phyloP scores from a whole-genome alignment of 495 filamentous ascomycete genomes.

The Penicillium parvum region DNA sequence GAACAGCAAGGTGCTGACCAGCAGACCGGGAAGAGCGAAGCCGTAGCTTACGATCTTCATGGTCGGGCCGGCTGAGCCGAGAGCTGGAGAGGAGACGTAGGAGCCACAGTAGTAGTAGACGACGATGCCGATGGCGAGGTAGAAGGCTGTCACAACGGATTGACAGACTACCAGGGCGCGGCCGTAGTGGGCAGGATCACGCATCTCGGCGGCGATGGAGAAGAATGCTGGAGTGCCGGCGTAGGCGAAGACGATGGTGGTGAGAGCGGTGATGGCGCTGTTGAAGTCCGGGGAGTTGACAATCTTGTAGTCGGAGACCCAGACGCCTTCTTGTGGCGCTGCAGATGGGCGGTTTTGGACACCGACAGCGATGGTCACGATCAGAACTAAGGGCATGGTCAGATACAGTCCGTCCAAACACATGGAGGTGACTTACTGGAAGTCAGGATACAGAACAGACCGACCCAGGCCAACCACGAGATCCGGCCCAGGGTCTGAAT shows the following conservation, averaged over 20 bases:
- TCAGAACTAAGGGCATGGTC: slow-evolving; percentile 50
- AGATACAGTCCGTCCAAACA: slow-evolving; percentile 9
- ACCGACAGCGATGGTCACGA: slow-evolving; percentile 66
- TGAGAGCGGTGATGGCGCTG: slow-evolving; percentile 53
- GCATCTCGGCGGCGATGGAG: slow-evolving; percentile 71
- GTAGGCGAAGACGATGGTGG: slow-evolving; percentile 66
- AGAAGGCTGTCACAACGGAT: slow-evolving; percentile 52
- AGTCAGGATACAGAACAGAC: slow-evolving; percentile 32
- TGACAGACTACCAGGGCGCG: slow-evolving; percentile 50
- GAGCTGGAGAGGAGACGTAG: slow-evolving; percentile 63
- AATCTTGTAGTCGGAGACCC: slow-evolving; percentile 31
- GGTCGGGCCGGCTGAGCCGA: slow-evolving; percentile 56
- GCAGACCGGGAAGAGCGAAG: slow-evolving; percentile 58
- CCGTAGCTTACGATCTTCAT: slow-evolving; percentile 71
- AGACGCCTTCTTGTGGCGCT: slow-evolving; percentile 28
- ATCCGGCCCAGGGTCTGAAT: slow-evolving; percentile 39
- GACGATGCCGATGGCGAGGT: slow-evolving; percentile 59
- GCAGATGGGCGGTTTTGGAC: slow-evolving; percentile 41
- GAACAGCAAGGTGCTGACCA: slow-evolving; percentile 29
- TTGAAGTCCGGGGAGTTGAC: slow-evolving; percentile 26
- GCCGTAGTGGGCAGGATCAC: slow-evolving; percentile 56
- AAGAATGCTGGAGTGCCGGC: slow-evolving; percentile 63
- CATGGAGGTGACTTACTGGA: slow-evolving; percentile 34
- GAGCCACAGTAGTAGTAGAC: slow-evolving; percentile 68
- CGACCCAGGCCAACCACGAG: slow-evolving; percentile 37